Conservation (phyloP, 306 rosid genomes). For the Amphicarpaea edgeworthii region DNA sequence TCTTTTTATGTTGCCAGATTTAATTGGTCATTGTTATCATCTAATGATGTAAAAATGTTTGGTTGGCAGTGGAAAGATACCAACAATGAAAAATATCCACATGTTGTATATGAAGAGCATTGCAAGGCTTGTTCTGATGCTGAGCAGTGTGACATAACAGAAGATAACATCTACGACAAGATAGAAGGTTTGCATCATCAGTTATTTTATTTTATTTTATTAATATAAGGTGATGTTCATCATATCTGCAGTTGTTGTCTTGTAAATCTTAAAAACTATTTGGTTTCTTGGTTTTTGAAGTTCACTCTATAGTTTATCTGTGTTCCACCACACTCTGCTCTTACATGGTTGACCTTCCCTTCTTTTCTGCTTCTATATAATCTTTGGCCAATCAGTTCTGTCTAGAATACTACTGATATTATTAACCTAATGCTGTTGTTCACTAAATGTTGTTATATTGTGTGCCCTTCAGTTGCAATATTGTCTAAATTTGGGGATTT, state of each 20-base stretch:
- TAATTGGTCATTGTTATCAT: constrained; percentile 27
- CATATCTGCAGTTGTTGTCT: background rate
- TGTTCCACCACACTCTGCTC: constrained; percentile 14
- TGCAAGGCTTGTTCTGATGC: constrained; percentile 78
- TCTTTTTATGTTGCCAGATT: constrained; percentile 33
- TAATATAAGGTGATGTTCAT: background rate
- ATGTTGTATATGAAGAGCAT: constrained; percentile 89
- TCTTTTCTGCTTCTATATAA: constrained; percentile 12
- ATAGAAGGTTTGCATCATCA: constrained; percentile 73
- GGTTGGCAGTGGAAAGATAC: constrained; percentile 80
- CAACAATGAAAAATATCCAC: constrained; percentile 87
- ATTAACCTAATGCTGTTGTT: constrained; percentile 9
- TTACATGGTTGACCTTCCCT: constrained; percentile 30
- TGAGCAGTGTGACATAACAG: constrained; percentile 63
- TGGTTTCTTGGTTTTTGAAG: constrained; percentile 17
- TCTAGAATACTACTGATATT: constrained; percentile 2
- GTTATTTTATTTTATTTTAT: background rate
- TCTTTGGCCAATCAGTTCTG: constrained; percentile 16
- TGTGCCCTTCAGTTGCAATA: background rate
- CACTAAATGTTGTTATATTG: constrained; percentile 6
- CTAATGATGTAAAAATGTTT: constrained; percentile 33
- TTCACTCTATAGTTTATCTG: background rate
- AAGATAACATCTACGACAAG: constrained; percentile 63
- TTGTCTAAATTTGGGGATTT: constrained; percentile 1
- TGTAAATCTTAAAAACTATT: background rate